Percentiles rank a stretch among this genome's conserved stretches.
Evolutionary conservation across 805 yeast species (phyloP).

Genomic region (Kazachstania bromeliacearum): DNA sequence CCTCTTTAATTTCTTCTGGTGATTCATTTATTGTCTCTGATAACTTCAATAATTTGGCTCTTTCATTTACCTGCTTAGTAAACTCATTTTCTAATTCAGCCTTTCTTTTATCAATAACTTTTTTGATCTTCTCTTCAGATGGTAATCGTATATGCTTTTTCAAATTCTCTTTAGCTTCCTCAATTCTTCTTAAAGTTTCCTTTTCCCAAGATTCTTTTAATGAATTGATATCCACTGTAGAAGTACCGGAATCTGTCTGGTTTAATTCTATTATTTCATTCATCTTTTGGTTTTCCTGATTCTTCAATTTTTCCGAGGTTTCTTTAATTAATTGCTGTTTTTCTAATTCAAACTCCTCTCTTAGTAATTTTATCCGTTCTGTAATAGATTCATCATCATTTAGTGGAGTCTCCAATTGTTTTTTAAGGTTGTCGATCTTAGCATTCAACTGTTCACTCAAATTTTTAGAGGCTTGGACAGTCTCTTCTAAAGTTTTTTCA

Average conservation of each 20-base stretch:
- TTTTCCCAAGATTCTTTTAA: constrained; percentile 29
- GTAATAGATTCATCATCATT: constrained; percentile 13
- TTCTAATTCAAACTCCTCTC: constrained; percentile 20
- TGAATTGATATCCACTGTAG: constrained; percentile 9
- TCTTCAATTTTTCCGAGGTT: constrained; percentile 15
- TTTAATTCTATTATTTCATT: constrained; percentile 4
- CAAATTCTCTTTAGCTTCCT: constrained; percentile 37
- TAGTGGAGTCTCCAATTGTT: constrained; percentile 15
- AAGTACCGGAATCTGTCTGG: too few species aligned
- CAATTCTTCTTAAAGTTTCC: constrained; percentile 23
- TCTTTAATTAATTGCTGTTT: constrained; percentile 13
- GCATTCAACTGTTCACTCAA: constrained; percentile 8
- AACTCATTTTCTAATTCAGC: constrained; percentile 19
- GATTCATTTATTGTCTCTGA: constrained; percentile 5
- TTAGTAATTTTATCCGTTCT: constrained; percentile 26
- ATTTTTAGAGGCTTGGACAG: constrained; percentile 5
- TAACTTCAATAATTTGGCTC: constrained; percentile 6
- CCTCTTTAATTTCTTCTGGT: constrained; percentile 5
- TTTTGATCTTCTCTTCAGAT: constrained; percentile 48
- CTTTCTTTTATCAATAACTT: constrained; percentile 37
- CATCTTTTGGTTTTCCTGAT: constrained; percentile 20
- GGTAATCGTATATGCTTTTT: constrained; percentile 40
- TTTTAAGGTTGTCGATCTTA: constrained; percentile 17
- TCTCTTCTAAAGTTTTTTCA: constrained; percentile 8
- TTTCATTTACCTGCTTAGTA: constrained; percentile 13